Evolutionary conservation across 1,284 basidiomycete species (phyloP).

Genomic region (Naganishia cerealis): DNA sequence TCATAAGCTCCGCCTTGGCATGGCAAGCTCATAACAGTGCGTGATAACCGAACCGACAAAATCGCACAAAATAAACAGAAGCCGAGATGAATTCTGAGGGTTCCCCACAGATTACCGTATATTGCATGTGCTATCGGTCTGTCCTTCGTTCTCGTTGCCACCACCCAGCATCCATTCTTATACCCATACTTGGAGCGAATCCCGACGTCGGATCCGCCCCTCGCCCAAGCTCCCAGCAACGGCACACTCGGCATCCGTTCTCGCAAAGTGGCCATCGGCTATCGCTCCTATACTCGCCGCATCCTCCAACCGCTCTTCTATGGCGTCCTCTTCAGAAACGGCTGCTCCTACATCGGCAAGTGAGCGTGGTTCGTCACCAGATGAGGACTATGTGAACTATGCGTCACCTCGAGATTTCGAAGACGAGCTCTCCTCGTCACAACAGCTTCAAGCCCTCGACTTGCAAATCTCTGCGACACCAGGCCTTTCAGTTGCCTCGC

Average conservation of each 20-base stretch:
- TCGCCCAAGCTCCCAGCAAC: background rate
- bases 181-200: background rate
- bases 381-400: background rate
- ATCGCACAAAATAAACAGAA: background rate
- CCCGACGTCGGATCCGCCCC: background rate
- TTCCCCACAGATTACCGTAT: background rate
- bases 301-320: background rate
- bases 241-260: background rate
- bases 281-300: background rate
- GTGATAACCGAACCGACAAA: too few species aligned
- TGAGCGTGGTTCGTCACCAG: background rate
- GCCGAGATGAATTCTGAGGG: background rate
- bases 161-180: background rate
- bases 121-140: background rate
- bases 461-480: slow-evolving; percentile 16
- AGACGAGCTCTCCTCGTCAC: slow-evolving; percentile 20
- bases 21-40: too few species aligned
- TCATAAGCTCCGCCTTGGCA: background rate
- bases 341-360: background rate
- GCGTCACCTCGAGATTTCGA: slow-evolving; percentile 20
- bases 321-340: background rate
- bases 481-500: slow-evolving; percentile 34
- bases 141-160: background rate
- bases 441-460: slow-evolving; percentile 26
- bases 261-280: background rate